A percentile compares a stretch with the other conserved stretches of the same genome.
phyloP scores from a whole-genome alignment of 176 grass and related monocot species.

The Panicum miliaceum region DNA sequence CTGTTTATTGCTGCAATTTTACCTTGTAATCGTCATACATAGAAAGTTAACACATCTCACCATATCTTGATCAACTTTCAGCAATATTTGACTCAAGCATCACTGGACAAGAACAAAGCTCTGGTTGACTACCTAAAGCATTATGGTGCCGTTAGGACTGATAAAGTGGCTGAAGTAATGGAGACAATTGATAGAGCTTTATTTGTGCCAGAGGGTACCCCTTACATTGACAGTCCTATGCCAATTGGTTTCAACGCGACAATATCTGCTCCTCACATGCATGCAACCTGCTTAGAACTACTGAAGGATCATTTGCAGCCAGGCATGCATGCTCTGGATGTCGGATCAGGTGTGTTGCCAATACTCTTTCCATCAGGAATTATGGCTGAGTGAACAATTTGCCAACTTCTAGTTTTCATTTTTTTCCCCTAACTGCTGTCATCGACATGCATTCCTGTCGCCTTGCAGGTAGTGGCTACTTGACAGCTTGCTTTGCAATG shows the following conservation, averaged over 20 bases:
- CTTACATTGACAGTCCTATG: slow-evolving; percentile 76
- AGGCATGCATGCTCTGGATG: slow-evolving; percentile 80
- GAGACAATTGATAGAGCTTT: slow-evolving; percentile 69
- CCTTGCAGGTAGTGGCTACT: slow-evolving; percentile 70
- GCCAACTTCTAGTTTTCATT: neutral
- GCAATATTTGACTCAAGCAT: slow-evolving; percentile 70
- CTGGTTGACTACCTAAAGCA: slow-evolving; percentile 70
- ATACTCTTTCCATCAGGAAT: neutral
- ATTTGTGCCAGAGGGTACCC: slow-evolving; percentile 62
- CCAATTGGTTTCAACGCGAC: slow-evolving; percentile 84
- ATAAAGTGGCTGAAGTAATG: slow-evolving; percentile 75
- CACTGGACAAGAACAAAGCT: slow-evolving; percentile 70
- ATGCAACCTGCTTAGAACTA: slow-evolving; percentile 79
- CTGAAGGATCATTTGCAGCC: slow-evolving; percentile 76
- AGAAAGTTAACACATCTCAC: neutral
- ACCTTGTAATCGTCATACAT: neutral
- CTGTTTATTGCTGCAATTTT: neutral
- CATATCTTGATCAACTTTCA: slow-evolving; percentile 42
- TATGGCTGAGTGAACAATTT: neutral
- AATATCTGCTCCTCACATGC: slow-evolving; percentile 91
- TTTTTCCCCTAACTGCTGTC: neutral
- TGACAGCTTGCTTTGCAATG: slow-evolving; percentile 90
- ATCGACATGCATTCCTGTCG: neutral
- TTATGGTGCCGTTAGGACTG: slow-evolving; percentile 50
- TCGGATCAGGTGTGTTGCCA: slow-evolving; percentile 70